Evolutionary conservation across 2,329 filamentous ascomycete genomes (phyloP), one percentile per base, ranked within the genome.

Genomic region (Lomentospora prolificans): DNA sequence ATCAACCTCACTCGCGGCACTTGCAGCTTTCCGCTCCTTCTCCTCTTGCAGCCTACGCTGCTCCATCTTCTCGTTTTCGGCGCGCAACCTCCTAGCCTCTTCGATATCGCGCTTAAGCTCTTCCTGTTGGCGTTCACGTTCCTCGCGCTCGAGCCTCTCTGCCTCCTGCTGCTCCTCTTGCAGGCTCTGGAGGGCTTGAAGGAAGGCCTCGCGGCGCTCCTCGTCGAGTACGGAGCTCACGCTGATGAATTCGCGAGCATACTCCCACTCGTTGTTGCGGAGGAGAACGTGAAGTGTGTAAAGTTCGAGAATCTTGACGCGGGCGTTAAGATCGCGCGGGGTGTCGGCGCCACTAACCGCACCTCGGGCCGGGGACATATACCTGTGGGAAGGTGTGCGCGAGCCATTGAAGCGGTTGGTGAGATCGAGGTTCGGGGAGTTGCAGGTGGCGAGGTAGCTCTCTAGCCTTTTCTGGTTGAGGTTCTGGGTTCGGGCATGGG

Each of bases 221-320:
- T 96, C 92, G 67, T 97, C 92, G 1, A 99, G 78, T 25, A 96
- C 83, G 50, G 92, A 85, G 67, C 85, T 94, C 65, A 90, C 82
- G 64, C 79, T 83, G 65, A 97, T 95, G 68, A 97, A 97, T 63
- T 95, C 89, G 58, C 84, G 82, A 3, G 94, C 90, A 64, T 96
- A 96, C 57, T 96, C 89, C 94, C 94, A 99, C 71, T 97, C 90
- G 56, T 89, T 85, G 63, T 96, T 97, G 55, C 90, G 81, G 4
- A 92, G 84, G n/a, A 99, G 81, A 6, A 97, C 89, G 66, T 99
- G 94, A 3, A 99, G 79, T 1, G 90, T 95, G 69, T 96, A 99
- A 7, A 99, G 78, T 71, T 99, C 94, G 53, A 99, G 81, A 44
- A 99, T 88, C 73, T 95, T 95, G 60, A 96, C 85, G 50, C 90